Evolutionary conservation across 441 rosid species (phyloP), one percentile per base, ranked within the genome.

Genomic region (Eutrema salsugineum): DNA sequence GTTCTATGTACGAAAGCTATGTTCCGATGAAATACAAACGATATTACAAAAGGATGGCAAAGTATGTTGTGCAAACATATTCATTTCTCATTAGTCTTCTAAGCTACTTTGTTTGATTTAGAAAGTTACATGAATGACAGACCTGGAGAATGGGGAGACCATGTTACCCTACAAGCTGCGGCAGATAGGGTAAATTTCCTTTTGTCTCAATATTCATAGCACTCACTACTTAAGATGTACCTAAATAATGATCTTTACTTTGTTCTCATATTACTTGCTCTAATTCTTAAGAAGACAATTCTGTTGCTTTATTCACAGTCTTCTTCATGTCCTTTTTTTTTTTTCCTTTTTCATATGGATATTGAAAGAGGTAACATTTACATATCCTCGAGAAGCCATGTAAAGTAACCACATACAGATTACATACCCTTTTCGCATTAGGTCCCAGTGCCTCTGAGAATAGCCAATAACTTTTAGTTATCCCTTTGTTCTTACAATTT

Each of bases 91-190:
- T 36, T 46, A 65, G 51, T 60, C 47, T 55, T 43, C 54, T 56
- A 24, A 63, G 58, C 48, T 69, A 20, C 73, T 47, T 66, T 61
- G 70, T 72, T 48, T 80, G 70, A 28, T 78, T 49, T 66, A 36
- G 33, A 46, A 69, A 79, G 49, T 68, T 47, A 15, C 35, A 14
- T 60, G 71, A 42, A 63, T 81, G 66, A 42, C 81, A 91, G 99
- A 78, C 70, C 82, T 79, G 99, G 97, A 65, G 97, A 94, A 77
- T 94, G 97, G 97, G 99, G 97, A 28, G 99, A 94, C 77, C 99
- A 94, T 78, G 79, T 94, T 32, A 94, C 97, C 42, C 79, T 94
- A 71, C 99, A 94, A 86, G 96, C 99, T 47, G 99, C 97, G 56
- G 97, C 99, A 47, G 99, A 94, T 79, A 91, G 86, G 91, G 99